Evolutionary conservation across 2,329 filamentous ascomycete species (phyloP).

Genomic region (Aspergillus texensis): DNA sequence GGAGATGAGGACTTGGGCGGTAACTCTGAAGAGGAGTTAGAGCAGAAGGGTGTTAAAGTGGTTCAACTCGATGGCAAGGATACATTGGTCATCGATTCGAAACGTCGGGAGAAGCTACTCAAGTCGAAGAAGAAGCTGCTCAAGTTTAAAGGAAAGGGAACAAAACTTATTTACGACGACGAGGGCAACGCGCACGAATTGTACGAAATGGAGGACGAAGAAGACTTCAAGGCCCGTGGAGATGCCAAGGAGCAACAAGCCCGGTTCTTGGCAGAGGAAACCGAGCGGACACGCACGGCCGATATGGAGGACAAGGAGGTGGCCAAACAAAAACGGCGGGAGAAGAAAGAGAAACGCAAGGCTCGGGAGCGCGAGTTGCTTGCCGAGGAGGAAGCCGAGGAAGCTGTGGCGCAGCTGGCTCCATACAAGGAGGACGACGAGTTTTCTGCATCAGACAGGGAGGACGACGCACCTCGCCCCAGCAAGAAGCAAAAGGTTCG

Average conservation of each 20-base stretch:
- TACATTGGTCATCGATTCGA: conserved; percentile 84
- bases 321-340: conserved; percentile 70
- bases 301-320: conserved; percentile 82
- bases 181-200: conserved; percentile 82
- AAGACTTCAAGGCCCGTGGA: conserved; percentile 74
- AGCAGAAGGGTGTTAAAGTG: conserved; percentile 46
- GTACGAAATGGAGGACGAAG: conserved; percentile 87
- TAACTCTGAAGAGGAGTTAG: conserved; percentile 33
- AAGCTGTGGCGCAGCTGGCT: conserved; percentile 34
- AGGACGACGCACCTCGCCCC: conserved; percentile 31
- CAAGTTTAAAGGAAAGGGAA: conserved; percentile 84
- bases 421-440: conserved; percentile 31
- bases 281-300: conserved; percentile 68
- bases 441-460: conserved; percentile 26
- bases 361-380: conserved; percentile 41
- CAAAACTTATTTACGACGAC: conserved; percentile 88
- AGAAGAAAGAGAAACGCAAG: conserved; percentile 51
- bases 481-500: conserved; percentile 47
- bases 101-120: conserved; percentile 92
- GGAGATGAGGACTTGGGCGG: conserved; percentile 61
- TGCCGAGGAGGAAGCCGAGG: conserved; percentile 33
- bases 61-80: conserved; percentile 62
- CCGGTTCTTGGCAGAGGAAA: conserved; percentile 77
- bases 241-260: conserved; percentile 74
- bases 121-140: conserved; percentile 92